Evolutionary conservation across 1,284 basidiomycete species (phyloP).

Genomic region (Grifola frondosa): DNA sequence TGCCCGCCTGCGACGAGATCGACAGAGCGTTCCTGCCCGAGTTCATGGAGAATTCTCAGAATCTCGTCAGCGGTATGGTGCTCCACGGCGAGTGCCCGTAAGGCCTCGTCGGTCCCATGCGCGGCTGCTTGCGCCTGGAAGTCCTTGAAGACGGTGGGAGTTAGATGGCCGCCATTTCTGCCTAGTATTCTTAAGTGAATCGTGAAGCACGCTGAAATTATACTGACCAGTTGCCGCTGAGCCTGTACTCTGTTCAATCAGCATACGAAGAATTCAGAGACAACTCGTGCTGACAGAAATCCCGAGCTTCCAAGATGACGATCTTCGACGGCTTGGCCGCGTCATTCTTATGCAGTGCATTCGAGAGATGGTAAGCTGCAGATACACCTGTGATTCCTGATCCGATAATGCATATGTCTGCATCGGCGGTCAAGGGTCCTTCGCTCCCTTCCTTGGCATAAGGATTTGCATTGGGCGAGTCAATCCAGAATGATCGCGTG

Average conservation of each 20-base stretch:
- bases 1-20: constrained; percentile 67
- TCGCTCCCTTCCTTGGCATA: constrained; percentile 62
- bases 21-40: constrained; percentile 47
- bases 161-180: constrained; percentile 78
- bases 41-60: constrained; percentile 45
- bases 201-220: not conserved
- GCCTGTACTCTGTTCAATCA: constrained; percentile 41
- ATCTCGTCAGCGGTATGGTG: constrained; percentile 52
- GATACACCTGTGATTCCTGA: constrained; percentile 77
- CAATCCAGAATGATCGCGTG: constrained; percentile 70
- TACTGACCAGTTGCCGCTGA: constrained; percentile 73
- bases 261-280: not conserved
- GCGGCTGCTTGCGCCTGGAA: constrained; percentile 40
- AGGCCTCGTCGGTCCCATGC: constrained; percentile 55
- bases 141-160: constrained; percentile 46
- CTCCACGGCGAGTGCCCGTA: constrained; percentile 57
- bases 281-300: constrained; percentile 61
- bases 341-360: constrained; percentile 28
- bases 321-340: constrained; percentile 39
- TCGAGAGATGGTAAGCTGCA: constrained; percentile 66
- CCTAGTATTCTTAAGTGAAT: constrained; percentile 39
- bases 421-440: constrained; percentile 52
- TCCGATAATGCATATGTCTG: constrained; percentile 76
- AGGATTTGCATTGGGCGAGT: constrained; percentile 60
- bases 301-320: constrained; percentile 71